Percentiles rank a stretch among this genome's conserved stretches.
Evolutionary conservation across 257 asterid species (phyloP).

Genomic region (Lantana camara): DNA sequence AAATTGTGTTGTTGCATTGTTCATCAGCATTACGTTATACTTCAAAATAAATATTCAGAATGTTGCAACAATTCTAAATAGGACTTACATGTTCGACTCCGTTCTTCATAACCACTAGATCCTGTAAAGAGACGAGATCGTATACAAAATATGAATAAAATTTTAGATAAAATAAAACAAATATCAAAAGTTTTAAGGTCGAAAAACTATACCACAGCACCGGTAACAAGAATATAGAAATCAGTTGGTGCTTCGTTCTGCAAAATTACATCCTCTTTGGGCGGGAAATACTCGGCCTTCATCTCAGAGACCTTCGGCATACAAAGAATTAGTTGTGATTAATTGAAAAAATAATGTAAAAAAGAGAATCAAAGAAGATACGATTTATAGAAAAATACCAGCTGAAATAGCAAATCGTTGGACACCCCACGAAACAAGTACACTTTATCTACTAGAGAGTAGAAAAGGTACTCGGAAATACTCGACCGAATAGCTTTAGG

Average conservation of each 20-base stretch:
- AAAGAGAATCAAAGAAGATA: neutral
- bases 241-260: conserved; percentile 77
- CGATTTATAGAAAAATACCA: conserved; percentile 36
- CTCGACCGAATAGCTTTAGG: conserved; percentile 69
- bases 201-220: conserved; percentile 53
- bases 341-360: conserved; percentile 4
- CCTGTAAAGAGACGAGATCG: conserved; percentile 38
- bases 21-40: too few species aligned
- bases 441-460: conserved; percentile 58
- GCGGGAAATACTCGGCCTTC: conserved; percentile 72
- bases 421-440: conserved; percentile 66
- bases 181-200: neutral
- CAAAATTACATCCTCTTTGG: conserved; percentile 63
- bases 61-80: neutral
- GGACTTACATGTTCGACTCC: conserved; percentile 76
- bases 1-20: conserved; percentile 19
- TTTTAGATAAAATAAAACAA: neutral
- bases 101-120: conserved; percentile 46
- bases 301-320: conserved; percentile 61
- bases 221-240: conserved; percentile 54
- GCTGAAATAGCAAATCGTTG: conserved; percentile 60
- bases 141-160: neutral
- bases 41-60: neutral
- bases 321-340: neutral
- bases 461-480: conserved; percentile 63